These are phyloP conservation scores for Terfezia boudieri DNA, from an alignment of 495 filamentous ascomycete genomes.

Conservation along the genomic window DNA sequence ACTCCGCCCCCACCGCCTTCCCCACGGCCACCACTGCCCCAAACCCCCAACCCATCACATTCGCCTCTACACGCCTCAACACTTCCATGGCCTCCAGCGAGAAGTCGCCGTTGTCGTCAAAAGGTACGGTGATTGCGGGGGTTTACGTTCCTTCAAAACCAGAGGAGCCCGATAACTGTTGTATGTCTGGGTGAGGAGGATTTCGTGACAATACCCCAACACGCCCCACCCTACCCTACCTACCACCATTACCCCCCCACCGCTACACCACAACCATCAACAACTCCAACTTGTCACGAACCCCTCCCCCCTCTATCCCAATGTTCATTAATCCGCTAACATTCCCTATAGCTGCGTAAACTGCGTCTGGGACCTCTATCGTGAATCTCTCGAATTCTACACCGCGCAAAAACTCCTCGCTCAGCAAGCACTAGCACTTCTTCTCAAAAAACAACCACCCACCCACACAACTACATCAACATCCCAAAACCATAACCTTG, in stretches of 20 bases:
- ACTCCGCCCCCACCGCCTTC: not conserved
- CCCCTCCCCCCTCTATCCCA: not conserved
- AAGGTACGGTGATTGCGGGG: constrained; percentile 45
- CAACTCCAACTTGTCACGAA: not conserved
- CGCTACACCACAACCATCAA: not conserved
- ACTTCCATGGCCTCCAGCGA: not conserved
- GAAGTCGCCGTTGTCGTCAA: constrained; percentile 28
- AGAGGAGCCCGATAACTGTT: constrained; percentile 90
- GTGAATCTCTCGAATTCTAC: constrained; percentile 84
- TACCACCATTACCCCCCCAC: not conserved
- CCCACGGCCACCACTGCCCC: not conserved
- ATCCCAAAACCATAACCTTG: constrained; percentile 20
- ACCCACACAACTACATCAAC: not conserved
- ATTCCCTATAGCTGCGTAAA: constrained; percentile 32
- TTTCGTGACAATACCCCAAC: not conserved
- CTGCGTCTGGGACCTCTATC: constrained; percentile 83
- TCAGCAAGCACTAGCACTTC: no score
- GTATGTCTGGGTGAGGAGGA: constrained; percentile 65
- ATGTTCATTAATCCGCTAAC: not conserved
- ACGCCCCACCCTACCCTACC: not conserved
- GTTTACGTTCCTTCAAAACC: constrained; percentile 63
- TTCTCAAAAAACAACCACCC: not conserved
- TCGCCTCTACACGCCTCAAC: not conserved
- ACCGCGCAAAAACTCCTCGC: constrained; percentile 20
- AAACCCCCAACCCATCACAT: not conserved